Percentiles rank a stretch among this genome's conserved stretches.
Conservation (phyloP, 108 stramenopile genomes). For the Tribonema minus region DNA sequence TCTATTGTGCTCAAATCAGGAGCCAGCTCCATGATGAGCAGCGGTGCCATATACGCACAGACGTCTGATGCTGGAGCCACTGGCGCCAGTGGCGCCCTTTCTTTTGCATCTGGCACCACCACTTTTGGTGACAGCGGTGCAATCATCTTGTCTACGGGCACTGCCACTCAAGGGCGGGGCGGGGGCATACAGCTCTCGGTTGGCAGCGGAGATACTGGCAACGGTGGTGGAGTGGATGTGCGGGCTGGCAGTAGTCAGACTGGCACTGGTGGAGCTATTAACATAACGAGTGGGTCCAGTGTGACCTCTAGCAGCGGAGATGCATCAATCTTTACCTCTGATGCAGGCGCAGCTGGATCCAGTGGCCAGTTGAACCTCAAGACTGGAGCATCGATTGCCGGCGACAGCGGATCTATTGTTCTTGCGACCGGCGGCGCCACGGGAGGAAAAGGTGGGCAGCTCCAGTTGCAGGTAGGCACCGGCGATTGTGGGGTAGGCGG, state of each 20-base stretch:
- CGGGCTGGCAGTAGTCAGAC: slow-evolving; percentile 45
- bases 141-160: not conserved
- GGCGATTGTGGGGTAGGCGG: slow-evolving; percentile 50
- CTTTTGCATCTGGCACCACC: not conserved
- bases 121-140: slow-evolving; percentile 9
- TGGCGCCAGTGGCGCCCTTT: slow-evolving; percentile 7
- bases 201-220: slow-evolving; percentile 16
- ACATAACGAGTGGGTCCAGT: slow-evolving; percentile 1
- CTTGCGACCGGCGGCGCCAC: slow-evolving; percentile 45
- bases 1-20: slow-evolving; percentile 9
- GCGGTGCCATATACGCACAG: slow-evolving; percentile 1
- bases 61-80: slow-evolving; percentile 5
- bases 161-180: slow-evolving; percentile 9
- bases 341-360: slow-evolving; percentile 14
- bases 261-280: slow-evolving; percentile 5
- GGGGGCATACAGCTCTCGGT: slow-evolving; percentile 4
- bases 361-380: slow-evolving; percentile 15
- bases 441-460: slow-evolving; percentile 50
- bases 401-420: slow-evolving; percentile 48
- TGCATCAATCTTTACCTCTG: not conserved
- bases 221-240: slow-evolving; percentile 47
- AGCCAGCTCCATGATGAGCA: not conserved
- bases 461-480: slow-evolving; percentile 49
- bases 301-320: slow-evolving; percentile 9
- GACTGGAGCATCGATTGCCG: slow-evolving; percentile 33